phyloP scores from a whole-genome alignment of 225 moss, liverwort and hornwort genomes.

The Pseudisothecium myosuroides region DNA sequence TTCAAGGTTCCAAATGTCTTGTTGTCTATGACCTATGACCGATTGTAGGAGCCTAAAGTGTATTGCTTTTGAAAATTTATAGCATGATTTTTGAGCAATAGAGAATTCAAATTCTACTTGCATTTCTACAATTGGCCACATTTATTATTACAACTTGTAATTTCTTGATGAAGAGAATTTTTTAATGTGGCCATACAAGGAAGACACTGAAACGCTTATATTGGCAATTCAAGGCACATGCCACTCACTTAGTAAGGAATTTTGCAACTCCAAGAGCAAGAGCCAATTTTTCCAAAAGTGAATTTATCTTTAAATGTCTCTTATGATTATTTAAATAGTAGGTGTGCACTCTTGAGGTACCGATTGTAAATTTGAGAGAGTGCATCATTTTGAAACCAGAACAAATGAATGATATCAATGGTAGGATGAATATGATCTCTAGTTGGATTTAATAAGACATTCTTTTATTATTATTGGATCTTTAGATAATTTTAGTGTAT shows the following conservation, averaged over 20 bases:
- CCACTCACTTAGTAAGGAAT: not conserved
- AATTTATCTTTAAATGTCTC: not conserved
- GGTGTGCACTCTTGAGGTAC: not conserved
- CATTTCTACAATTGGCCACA: not conserved
- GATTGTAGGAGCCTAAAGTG: not conserved
- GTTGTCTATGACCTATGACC: not conserved
- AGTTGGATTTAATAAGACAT: not conserved
- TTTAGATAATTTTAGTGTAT: conserved; percentile 49
- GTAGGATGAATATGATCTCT: not conserved
- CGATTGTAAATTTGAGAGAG: not conserved
- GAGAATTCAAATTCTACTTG: not conserved
- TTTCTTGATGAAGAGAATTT: not conserved
- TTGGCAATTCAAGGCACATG: not conserved
- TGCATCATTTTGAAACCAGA: not conserved
- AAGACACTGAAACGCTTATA: not conserved
- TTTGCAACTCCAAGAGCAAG: not conserved
- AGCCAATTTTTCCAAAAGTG: not conserved
- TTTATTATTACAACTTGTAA: not conserved
- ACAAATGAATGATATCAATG: not conserved
- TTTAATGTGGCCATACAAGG: rapidly evolving
- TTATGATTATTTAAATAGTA: not conserved
- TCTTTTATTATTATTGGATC: not conserved
- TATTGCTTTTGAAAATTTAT: not conserved
- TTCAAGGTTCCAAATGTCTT: not conserved
- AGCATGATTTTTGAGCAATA: not conserved